Base-by-base conservation (phyloP, 2,329 filamentous ascomycete species). In the Mycosphaerella arachidis region DNA sequence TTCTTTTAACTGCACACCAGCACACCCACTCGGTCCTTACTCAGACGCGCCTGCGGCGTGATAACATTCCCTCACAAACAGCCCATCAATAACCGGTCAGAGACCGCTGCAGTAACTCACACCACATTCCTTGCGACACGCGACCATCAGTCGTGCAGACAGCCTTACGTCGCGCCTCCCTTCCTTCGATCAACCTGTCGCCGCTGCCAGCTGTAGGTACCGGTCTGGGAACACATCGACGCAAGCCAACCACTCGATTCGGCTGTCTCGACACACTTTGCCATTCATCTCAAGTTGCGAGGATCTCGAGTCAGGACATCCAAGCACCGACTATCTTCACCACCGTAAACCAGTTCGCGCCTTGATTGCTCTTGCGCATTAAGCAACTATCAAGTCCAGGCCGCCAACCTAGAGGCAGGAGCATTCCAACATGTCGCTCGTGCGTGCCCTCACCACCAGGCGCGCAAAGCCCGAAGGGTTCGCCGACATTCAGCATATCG, bases 361-460 rank as follows among this genome's bases (percentile, higher is more conserved):
- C 20, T 30, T 12, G 29, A 50, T 30, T 50, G 46, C 20, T 50
- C 43, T 16, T 46, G 16, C 43, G 9, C 43, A 46, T 12, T 8
- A 46, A 46, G 16, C 16, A 46, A 13, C 20, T 50, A 50, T 9
- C 46, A 50, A 29, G 12, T n/a, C 6, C 20, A 12, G 13, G 20
- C 46, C 6, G 18, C 20, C 46, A 50, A 50, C n/a, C 29, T 9
- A 29, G 46, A 29, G 29, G 46, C 46, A 50, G 9, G 9, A 16
- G 29, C 46, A 6, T 7, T 52, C 16, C 71, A 75, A 64, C 66
- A 80, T 81, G 81, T 85, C 84, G 69, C 78, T 92, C 67, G 82
- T 86, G 55, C 84, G 89, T 72, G 88, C 88, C 60, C 89, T 92
- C 73, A 90, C 87, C 68, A 89, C 86, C 67, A 84, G 85, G 75